Evolutionary conservation across 2,329 filamentous ascomycete genomes (phyloP).

Genomic region (Fusarium camptoceras): DNA sequence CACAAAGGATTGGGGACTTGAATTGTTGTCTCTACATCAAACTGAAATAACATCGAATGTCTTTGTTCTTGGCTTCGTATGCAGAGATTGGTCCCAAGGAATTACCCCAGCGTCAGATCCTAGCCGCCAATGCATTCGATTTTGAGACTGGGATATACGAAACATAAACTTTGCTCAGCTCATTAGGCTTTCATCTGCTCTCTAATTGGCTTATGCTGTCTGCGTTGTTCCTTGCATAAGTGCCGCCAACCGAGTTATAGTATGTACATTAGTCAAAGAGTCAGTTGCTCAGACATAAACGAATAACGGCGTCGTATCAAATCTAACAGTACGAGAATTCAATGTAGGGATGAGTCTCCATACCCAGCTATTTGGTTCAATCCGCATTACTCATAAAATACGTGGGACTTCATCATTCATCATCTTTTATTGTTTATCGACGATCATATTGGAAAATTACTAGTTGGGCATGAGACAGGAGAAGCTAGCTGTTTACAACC

Average conservation of each 20-base stretch:
- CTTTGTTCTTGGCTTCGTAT: constrained; percentile 15
- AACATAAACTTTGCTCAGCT: constrained; percentile 18
- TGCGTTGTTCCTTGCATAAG: constrained; percentile 36
- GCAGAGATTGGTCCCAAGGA: constrained; percentile 31
- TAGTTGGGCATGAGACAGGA: constrained; percentile 41
- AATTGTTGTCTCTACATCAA: neutral
- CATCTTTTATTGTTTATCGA: constrained; percentile 28
- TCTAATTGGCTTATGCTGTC: constrained; percentile 14
- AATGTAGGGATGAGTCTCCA: neutral
- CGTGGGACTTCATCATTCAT: constrained; percentile 19
- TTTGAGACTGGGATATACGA: constrained; percentile 20
- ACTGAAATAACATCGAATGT: constrained; percentile 10
- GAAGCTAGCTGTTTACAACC: constrained; percentile 29
- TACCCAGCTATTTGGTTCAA: neutral
- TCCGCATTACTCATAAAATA: constrained; percentile 2
- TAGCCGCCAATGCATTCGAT: constrained; percentile 13
- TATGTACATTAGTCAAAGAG: neutral
- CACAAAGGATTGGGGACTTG: neutral
- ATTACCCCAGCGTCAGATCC: constrained; percentile 19
- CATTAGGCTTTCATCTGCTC: constrained; percentile 23
- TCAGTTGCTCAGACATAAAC: neutral
- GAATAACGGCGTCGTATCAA: constrained; percentile 1
- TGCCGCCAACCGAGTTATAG: constrained; percentile 7
- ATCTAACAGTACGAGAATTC: constrained; percentile 19
- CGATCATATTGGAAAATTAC: constrained; percentile 41